phyloP scores from a whole-genome alignment of 2,329 filamentous ascomycete genomes.

The Aspergillus viridinutans region DNA sequence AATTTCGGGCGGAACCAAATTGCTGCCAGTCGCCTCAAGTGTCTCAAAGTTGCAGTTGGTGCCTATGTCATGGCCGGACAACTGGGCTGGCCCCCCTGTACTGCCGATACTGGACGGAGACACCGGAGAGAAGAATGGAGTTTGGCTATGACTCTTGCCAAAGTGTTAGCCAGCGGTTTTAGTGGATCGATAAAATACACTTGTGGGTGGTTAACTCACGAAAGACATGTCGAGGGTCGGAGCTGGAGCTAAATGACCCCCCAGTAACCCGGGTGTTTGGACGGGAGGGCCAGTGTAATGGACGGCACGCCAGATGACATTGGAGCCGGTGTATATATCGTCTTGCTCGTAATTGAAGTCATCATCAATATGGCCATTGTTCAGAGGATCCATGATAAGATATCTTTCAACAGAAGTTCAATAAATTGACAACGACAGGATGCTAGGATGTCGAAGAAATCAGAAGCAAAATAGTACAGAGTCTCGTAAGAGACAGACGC shows the following conservation, averaged over 20 bases:
- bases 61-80: not conserved
- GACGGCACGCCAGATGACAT: not conserved
- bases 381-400: not conserved
- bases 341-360: not conserved
- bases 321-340: not conserved
- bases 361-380: not conserved
- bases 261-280: not conserved
- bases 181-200: not conserved
- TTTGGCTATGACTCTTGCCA: not conserved
- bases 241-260: not conserved
- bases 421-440: not conserved
- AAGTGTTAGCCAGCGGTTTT: not conserved
- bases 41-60: not conserved
- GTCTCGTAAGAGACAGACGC: not conserved
- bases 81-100: not conserved
- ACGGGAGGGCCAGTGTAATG: not conserved
- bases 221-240: not conserved
- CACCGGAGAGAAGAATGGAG: not conserved
- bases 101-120: not conserved
- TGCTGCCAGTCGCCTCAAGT: not conserved
- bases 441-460: not conserved
- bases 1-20: not conserved
- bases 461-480: not conserved
- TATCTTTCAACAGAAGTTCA: not conserved
- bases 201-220: not conserved